Evolutionary conservation across 2,329 filamentous ascomycete species (phyloP), one percentile per base, ranked within the genome.

Genomic region (Orbilia ellipsospora): DNA sequence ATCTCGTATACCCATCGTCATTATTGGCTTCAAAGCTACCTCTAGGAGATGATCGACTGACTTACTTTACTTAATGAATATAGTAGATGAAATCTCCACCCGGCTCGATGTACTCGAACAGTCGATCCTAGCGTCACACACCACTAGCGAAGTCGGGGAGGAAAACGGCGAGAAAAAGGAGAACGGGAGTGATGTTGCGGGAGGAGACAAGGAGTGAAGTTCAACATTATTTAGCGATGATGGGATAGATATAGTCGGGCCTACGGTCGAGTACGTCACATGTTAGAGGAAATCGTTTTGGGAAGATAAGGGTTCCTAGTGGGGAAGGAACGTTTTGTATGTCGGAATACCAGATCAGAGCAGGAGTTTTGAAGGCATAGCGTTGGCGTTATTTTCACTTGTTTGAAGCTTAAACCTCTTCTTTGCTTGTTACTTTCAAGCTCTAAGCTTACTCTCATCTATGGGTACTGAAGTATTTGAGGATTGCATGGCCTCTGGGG

Each of bases 1-100:
- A 4, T 52, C n/a, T 13, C 2, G 6, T 16, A 48, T 6, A 36
- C 31, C 31, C 31, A 36, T 36, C 10, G 8, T 36, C 31, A 36
- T 36, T 1, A n/a, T 18, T 48, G 16, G 13, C 44, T n/a, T n/a
- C n/a, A n/a, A n/a, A n/a, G n/a, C n/a, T n/a, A n/a, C n/a, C n/a
- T n/a, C n/a, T n/a, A n/a, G n/a, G 10, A 26, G 18, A 61, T 18
- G 23, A 23, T 28, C 4, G 23, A 26, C 57, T 42, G 57, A 70
- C 42, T 4, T 51, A 18, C 6, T 26, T 15, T 8, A 51, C 23
- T 16, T 15, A 44, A n/a, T 10, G 31, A 36, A 36, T 36, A 51
- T 36, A 75, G 72, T 75, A 7, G 72, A 75, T 54, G 64, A 69
- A 62, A 75, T 75, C 28, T 69, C 72, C 48, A 75, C 59, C 64